Conservation (phyloP, 164 flowering plant genomes). For the Berberis thunbergii region DNA sequence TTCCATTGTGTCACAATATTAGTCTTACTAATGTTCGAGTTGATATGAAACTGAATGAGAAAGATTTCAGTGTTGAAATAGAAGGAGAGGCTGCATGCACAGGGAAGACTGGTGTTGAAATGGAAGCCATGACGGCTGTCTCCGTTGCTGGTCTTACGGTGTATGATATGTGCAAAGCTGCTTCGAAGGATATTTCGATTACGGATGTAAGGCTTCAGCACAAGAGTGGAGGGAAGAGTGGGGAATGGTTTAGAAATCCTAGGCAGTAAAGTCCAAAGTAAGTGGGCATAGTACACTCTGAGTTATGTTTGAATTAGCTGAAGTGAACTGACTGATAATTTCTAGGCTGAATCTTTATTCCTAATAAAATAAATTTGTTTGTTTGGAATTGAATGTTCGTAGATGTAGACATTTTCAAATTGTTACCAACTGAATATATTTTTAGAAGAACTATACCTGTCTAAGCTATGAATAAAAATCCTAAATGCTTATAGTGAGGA, state of each 20-base stretch:
- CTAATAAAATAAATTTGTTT: too few species aligned
- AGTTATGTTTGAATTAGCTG: too few species aligned
- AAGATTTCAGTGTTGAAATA: conserved; percentile 58
- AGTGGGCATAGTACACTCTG: too few species aligned
- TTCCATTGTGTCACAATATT: conserved; percentile 89
- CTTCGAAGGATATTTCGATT: conserved; percentile 71
- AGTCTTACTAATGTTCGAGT: conserved; percentile 56
- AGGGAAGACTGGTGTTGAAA: conserved; percentile 90
- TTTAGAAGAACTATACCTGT: too few species aligned
- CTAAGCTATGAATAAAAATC: too few species aligned
- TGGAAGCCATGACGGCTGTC: conserved; percentile 97
- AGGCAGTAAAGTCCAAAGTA: conserved; percentile 6
- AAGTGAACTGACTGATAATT: too few species aligned
- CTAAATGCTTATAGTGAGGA: too few species aligned
- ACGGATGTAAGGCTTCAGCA: conserved; percentile 56
- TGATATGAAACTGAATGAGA: conserved; percentile 47
- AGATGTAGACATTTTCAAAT: too few species aligned
- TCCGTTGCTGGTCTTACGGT: conserved; percentile 86
- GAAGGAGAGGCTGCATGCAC: conserved; percentile 76
- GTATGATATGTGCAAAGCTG: conserved; percentile 98
- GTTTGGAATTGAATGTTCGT: too few species aligned
- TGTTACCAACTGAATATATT: too few species aligned
- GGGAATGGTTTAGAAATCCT: conserved; percentile 60
- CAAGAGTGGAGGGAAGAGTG: conserved; percentile 90
- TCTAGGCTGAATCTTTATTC: too few species aligned